Evolutionary conservation across 441 rosid species (phyloP).

Genomic region (Gossypium trilobum): DNA sequence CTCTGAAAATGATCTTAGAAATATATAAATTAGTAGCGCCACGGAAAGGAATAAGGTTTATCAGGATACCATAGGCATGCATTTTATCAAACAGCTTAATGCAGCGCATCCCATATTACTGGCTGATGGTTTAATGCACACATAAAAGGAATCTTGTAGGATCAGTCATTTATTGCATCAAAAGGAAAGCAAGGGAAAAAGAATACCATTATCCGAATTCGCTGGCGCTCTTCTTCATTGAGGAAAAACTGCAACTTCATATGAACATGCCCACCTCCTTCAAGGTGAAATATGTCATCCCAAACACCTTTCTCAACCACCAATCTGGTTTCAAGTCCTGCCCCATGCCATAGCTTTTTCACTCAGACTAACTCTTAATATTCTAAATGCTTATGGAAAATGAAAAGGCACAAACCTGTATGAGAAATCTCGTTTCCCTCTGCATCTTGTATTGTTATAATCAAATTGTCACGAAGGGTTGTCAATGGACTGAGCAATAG

Average conservation of each 20-base stretch:
- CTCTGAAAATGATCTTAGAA: slow-evolving; percentile 45
- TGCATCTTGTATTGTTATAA: slow-evolving; percentile 46
- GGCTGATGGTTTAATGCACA: background rate
- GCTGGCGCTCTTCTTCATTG: slow-evolving; percentile 66
- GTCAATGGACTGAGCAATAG: slow-evolving; percentile 59
- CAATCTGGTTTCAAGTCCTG: slow-evolving; percentile 64
- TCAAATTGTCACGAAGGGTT: slow-evolving; percentile 59
- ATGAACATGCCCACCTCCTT: slow-evolving; percentile 63
- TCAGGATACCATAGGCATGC: background rate
- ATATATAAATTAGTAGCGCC: background rate
- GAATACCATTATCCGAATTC: slow-evolving; percentile 40
- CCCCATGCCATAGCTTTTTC: slow-evolving; percentile 15
- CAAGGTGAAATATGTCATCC: slow-evolving; percentile 55
- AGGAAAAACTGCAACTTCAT: slow-evolving; percentile 76
- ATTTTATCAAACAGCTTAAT: background rate
- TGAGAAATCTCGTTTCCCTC: slow-evolving; percentile 50
- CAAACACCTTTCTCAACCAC: slow-evolving; percentile 69
- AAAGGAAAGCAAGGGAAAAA: background rate
- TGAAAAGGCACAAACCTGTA: slow-evolving; percentile 31
- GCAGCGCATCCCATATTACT: background rate
- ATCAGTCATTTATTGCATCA: slow-evolving; percentile 1
- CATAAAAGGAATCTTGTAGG: background rate
- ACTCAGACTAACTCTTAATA: background rate
- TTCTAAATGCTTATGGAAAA: background rate
- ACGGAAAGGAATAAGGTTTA: background rate